Percentiles rank a stretch among this genome's conserved stretches.
Evolutionary conservation across 106 monocot genomes (phyloP).

Genomic region (Triglochin maritima): DNA sequence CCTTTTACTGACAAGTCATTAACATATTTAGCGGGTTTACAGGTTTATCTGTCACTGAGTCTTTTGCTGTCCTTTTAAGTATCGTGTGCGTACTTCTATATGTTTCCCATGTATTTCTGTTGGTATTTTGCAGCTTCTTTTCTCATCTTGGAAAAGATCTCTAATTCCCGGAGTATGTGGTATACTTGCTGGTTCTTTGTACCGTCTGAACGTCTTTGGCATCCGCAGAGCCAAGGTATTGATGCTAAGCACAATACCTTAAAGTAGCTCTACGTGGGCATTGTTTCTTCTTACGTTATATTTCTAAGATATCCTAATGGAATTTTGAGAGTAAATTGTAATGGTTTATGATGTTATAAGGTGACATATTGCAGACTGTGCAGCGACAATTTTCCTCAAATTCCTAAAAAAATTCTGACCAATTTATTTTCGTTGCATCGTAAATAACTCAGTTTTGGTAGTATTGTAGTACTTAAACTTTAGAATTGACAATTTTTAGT

Average conservation of each 20-base stretch:
- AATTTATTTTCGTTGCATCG: no score
- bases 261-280: not conserved
- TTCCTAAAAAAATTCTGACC: no score
- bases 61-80: not conserved
- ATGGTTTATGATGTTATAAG: no score
- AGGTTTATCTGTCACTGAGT: slow-evolving; percentile 33
- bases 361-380: no score
- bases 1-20: slow-evolving; percentile 71
- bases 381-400: no score
- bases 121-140: slow-evolving; percentile 51
- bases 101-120: not conserved
- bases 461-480: no score
- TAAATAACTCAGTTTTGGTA: no score
- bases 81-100: not conserved
- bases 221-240: slow-evolving; percentile 68
- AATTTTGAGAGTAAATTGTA: no score
- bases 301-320: no score
- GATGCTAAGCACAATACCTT: not conserved
- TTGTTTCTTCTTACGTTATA: not conserved
- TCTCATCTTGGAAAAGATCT: slow-evolving; percentile 73
- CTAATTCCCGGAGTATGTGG: slow-evolving; percentile 89
- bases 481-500: no score
- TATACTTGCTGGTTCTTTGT: slow-evolving; percentile 60
- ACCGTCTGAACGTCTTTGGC: slow-evolving; percentile 58
- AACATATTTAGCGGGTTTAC: slow-evolving; percentile 82